Evolutionary conservation across 2,329 filamentous ascomycete species (phyloP).

Genomic region (Aspergillus fumigatiaffinis): DNA sequence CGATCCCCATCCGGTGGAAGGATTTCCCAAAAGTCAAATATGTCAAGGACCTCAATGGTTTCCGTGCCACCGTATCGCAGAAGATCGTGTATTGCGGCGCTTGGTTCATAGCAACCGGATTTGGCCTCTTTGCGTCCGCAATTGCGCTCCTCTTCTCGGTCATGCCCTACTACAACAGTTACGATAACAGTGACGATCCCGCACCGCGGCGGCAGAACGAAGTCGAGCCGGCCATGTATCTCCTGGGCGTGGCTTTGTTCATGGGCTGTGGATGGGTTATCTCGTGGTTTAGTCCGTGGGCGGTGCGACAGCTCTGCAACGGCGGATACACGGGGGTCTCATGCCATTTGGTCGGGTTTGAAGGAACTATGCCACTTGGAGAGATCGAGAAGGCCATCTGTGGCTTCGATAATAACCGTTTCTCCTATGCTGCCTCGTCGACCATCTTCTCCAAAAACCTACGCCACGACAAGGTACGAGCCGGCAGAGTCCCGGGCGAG

Average conservation of each 20-base stretch:
- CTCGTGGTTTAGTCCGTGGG: conserved; percentile 13
- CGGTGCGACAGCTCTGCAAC: conserved; percentile 14
- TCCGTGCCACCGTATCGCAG: conserved; percentile 7
- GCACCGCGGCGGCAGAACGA: too few relatives aligned
- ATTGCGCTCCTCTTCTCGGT: conserved; percentile 4
- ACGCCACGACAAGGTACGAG: background rate
- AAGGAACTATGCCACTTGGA: conserved; percentile 10
- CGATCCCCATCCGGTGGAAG: conserved; percentile 31
- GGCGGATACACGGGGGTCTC: conserved; percentile 5
- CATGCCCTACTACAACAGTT: too few relatives aligned
- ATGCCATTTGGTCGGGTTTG: conserved; percentile 12
- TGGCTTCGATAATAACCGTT: conserved; percentile 11
- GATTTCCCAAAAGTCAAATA: conserved; percentile 22
- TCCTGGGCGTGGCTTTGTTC: too few relatives aligned
- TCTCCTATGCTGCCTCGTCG: conserved; percentile 12
- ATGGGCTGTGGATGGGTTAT: conserved; percentile 8
- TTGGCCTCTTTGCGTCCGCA: conserved; percentile 3
- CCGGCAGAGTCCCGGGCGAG: conserved; percentile 2
- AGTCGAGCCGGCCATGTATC: too few relatives aligned
- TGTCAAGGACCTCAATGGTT: conserved; percentile 6
- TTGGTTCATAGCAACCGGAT: conserved; percentile 6
- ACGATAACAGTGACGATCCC: too few relatives aligned
- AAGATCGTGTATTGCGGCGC: conserved; percentile 9
- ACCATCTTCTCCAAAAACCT: conserved; percentile 10
- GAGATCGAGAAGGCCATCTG: conserved; percentile 12